Conservation (phyloP, 257 asterid species). For the Eustoma russellianum region DNA sequence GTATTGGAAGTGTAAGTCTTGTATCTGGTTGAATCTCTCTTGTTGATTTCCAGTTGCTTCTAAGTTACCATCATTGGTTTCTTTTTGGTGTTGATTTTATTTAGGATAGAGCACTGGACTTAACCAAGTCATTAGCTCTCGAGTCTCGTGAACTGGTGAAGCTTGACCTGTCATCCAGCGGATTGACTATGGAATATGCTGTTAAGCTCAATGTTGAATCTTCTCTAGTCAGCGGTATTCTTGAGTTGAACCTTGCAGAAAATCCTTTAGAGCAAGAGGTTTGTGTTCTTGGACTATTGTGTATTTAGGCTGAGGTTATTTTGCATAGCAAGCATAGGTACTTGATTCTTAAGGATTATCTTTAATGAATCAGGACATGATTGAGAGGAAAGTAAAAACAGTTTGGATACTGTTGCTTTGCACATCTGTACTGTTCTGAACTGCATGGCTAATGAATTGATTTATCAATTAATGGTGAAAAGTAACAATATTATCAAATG, state of each 20-base stretch:
- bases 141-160: slow-evolving; percentile 58
- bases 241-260: slow-evolving; percentile 82
- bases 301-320: too few species aligned
- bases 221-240: slow-evolving; percentile 38
- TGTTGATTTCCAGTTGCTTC: slow-evolving; percentile 6
- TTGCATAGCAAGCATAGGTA: too few species aligned
- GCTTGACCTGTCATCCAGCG: slow-evolving; percentile 75
- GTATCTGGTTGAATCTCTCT: slow-evolving; percentile 6
- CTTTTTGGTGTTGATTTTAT: slow-evolving; percentile 16
- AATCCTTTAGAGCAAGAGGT: slow-evolving; percentile 77
- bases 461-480: too few species aligned
- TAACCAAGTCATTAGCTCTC: slow-evolving; percentile 59
- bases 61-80: slow-evolving; percentile 6
- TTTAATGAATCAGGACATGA: too few species aligned
- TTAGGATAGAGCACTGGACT: slow-evolving; percentile 68
- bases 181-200: slow-evolving; percentile 43
- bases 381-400: too few species aligned
- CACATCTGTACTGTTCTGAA: too few species aligned
- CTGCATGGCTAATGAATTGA: too few species aligned
- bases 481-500: too few species aligned
- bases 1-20: slow-evolving; percentile 66
- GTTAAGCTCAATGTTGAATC: slow-evolving; percentile 42
- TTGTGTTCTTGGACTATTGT: slow-evolving; percentile 9
- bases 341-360: too few species aligned
- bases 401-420: too few species aligned